A percentile compares a stretch with the other conserved stretches of the same genome.
These are phyloP conservation scores for Termitomyces titanicus DNA, from an alignment of 768 basidiomycete species.

Conservation along the genomic window DNA sequence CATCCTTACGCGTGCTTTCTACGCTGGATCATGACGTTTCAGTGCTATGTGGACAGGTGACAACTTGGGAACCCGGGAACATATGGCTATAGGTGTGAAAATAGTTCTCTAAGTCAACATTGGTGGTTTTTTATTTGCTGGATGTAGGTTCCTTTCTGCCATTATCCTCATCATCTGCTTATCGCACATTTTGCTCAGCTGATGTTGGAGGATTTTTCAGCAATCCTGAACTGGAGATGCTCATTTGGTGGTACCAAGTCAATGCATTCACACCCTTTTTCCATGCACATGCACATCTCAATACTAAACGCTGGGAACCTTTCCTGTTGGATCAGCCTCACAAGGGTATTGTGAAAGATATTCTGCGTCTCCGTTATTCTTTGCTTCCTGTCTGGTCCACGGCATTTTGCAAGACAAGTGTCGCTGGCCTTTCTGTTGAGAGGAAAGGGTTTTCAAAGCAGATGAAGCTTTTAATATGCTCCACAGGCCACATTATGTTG, in stretches of 20 bases:
- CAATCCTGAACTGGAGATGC: constrained; percentile 91
- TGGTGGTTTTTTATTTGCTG: constrained; percentile 87
- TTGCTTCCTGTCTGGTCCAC: constrained; percentile 96
- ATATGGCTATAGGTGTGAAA: constrained; percentile 89
- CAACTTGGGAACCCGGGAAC: constrained; percentile 96
- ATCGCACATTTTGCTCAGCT: constrained; percentile 42
- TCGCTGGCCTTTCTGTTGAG: constrained; percentile 78
- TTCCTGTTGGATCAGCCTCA: constrained; percentile 89
- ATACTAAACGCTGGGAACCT: constrained; percentile 96
- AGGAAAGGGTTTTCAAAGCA: not conserved
- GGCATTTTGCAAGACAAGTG: constrained; percentile 87
- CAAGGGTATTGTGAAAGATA: constrained; percentile 75
- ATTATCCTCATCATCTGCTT: not conserved
- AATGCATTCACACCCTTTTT: constrained; percentile 96
- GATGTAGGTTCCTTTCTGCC: constrained; percentile 57
- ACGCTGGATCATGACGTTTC: constrained; percentile 90
- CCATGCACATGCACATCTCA: constrained; percentile 96
- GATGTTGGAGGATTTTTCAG: constrained; percentile 99
- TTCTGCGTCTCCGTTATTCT: constrained; percentile 77
- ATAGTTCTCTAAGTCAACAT: constrained; percentile 90
- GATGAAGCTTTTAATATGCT: not conserved
- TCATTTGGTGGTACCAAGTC: constrained; percentile 96
- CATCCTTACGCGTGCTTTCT: constrained; percentile 94
- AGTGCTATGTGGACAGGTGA: constrained; percentile 99
- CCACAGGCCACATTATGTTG: constrained; percentile 89